Conservation (phyloP, 139 green algal species). For the Volvox africanus region DNA sequence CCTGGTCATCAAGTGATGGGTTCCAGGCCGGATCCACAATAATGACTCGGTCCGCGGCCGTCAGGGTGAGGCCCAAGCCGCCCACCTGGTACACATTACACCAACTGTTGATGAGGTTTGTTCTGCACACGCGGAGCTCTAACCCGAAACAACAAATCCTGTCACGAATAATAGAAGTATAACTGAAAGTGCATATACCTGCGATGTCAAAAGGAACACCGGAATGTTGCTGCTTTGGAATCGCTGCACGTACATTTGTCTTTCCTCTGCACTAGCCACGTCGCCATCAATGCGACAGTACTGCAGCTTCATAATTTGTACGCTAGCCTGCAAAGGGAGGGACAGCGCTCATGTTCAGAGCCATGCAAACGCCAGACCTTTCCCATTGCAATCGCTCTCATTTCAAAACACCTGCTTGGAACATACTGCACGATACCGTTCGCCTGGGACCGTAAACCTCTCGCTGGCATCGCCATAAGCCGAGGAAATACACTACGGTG, state of each 20-base stretch:
- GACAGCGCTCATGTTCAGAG: too few species aligned
- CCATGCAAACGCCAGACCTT: too few species aligned
- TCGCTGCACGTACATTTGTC: slow-evolving; percentile 73
- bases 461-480: too few species aligned
- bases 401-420: too few species aligned
- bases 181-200: slow-evolving; percentile 60
- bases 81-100: slow-evolving; percentile 74
- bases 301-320: slow-evolving; percentile 59
- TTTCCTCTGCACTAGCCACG: slow-evolving; percentile 70
- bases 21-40: slow-evolving; percentile 83
- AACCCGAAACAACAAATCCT: too few species aligned
- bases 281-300: slow-evolving; percentile 91
- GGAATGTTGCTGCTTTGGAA: slow-evolving; percentile 86
- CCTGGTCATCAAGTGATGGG: slow-evolving; percentile 64
- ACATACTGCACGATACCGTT: too few species aligned
- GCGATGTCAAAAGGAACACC: slow-evolving; percentile 93
- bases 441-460: too few species aligned
- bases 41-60: slow-evolving; percentile 93
- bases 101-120: too few species aligned
- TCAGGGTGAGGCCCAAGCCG: slow-evolving; percentile 95
- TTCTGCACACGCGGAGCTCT: too few species aligned
- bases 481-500: slow-evolving; percentile 53
- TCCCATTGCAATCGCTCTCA: too few species aligned
- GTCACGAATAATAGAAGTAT: too few species aligned
- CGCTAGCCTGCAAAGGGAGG: slow-evolving; percentile 53